These are phyloP conservation scores for Trichophyton benhamiae DNA, from an alignment of 2,329 filamentous ascomycete species.

Conservation along the genomic window DNA sequence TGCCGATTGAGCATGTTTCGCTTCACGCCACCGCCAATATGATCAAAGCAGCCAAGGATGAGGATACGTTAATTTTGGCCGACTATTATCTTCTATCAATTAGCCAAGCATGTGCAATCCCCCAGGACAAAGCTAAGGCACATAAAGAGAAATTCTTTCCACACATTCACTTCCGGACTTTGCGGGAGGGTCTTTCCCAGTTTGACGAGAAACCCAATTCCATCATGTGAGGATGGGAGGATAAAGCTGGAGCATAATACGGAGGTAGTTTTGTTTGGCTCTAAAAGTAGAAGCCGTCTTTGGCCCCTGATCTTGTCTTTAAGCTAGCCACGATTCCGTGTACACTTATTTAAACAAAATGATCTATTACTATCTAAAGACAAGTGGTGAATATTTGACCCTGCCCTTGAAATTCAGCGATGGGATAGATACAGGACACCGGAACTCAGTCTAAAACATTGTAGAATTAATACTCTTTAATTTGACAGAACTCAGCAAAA, in stretches of 20 bases:
- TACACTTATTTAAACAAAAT: too few species aligned
- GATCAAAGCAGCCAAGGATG: constrained; percentile 1
- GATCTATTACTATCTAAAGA: too few species aligned
- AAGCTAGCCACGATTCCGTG: too few species aligned
- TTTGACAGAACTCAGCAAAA: too few species aligned
- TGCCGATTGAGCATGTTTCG: neutral
- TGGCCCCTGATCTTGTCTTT: too few species aligned
- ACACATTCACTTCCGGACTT: neutral
- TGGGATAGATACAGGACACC: too few species aligned
- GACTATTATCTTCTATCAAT: neutral
- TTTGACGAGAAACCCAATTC: neutral
- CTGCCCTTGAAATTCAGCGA: too few species aligned
- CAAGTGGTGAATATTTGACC: too few species aligned
- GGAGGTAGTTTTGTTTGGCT: neutral
- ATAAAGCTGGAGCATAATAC: neutral
- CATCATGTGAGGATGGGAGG: neutral
- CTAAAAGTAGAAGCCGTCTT: too few species aligned
- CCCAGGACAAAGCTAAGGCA: neutral
- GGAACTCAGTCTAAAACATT: neutral
- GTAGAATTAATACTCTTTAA: neutral
- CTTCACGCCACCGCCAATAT: neutral
- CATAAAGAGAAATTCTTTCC: constrained; percentile 1
- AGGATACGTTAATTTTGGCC: neutral
- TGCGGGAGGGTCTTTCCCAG: neutral
- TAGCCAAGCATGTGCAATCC: neutral